These are phyloP conservation scores for Aspergillus melleus DNA, from an alignment of 2,329 filamentous ascomycete species.

Conservation along the genomic window DNA sequence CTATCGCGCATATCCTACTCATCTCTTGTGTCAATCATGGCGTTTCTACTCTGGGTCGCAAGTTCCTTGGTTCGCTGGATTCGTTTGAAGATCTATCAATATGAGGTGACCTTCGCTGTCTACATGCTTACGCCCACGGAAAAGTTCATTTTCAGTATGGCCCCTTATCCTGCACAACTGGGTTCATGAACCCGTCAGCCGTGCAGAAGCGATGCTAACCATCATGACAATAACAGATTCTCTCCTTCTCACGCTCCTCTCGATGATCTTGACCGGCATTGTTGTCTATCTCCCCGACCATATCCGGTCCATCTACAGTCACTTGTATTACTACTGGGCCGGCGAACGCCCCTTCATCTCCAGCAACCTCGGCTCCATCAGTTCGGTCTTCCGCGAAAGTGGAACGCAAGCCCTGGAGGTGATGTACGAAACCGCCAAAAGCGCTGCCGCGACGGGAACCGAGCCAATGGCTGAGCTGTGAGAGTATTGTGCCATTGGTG, in stretches of 20 bases:
- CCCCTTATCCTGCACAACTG: background rate
- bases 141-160: constrained; percentile 95
- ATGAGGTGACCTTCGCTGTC: constrained; percentile 92
- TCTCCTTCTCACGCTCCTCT: constrained; percentile 84
- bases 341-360: constrained; percentile 61
- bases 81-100: constrained; percentile 94
- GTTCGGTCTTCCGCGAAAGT: constrained; percentile 33
- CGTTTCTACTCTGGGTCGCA: constrained; percentile 38
- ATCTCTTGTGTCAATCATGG: constrained; percentile 20
- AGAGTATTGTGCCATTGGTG: constrained; percentile 2
- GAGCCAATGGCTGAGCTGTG: constrained; percentile 35
- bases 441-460: constrained; percentile 40
- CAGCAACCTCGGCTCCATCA: constrained; percentile 31
- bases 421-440: constrained; percentile 50
- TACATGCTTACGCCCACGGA: constrained; percentile 98
- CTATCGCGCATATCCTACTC: background rate
- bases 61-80: constrained; percentile 74
- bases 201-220: constrained; percentile 1
- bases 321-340: constrained; percentile 92
- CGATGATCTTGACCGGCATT: constrained; percentile 80
- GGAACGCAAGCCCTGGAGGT: constrained; percentile 43
- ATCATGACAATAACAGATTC: constrained; percentile 63
- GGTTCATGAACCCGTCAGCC: background rate
- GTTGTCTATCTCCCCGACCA: constrained; percentile 94
- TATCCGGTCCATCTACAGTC: constrained; percentile 74